A percentile compares a stretch with the other conserved stretches of the same genome.
phyloP scores from a whole-genome alignment of 495 filamentous ascomycete species.

The Trichoderma orchidacearum region DNA sequence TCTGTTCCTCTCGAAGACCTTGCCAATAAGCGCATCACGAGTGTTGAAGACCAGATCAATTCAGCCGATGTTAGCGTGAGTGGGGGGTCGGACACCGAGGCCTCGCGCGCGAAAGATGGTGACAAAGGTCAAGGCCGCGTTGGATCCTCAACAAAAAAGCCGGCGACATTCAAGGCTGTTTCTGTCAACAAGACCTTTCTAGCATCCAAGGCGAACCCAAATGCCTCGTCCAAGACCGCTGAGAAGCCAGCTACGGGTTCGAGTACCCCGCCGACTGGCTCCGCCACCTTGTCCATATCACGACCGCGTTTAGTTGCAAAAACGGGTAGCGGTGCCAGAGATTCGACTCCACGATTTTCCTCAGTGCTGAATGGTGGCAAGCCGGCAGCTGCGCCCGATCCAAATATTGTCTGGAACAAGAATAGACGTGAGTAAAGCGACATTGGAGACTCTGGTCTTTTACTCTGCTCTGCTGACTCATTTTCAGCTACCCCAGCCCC shows the following conservation, averaged over 20 bases:
- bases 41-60: constrained; percentile 32
- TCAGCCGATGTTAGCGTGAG: constrained; percentile 45
- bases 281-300: constrained; percentile 22
- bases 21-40: constrained; percentile 34
- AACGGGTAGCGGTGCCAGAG: constrained; percentile 31
- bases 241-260: constrained; percentile 27
- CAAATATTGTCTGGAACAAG: constrained; percentile 89
- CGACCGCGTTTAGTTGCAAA: constrained; percentile 42
- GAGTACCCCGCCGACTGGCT: constrained; percentile 18
- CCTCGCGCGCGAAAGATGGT: constrained; percentile 30
- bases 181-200: constrained; percentile 86
- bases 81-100: constrained; percentile 59
- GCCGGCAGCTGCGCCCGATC: constrained; percentile 37
- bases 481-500: constrained; percentile 58
- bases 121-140: constrained; percentile 50
- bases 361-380: constrained; percentile 42
- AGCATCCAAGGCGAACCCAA: constrained; percentile 37
- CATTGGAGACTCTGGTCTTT: background rate
- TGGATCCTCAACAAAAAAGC: constrained; percentile 64
- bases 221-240: constrained; percentile 32
- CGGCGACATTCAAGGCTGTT: constrained; percentile 81
- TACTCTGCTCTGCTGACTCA: background rate
- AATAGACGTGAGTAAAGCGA: constrained; percentile 64
- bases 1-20: constrained; percentile 21
- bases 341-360: constrained; percentile 31